These are phyloP conservation scores for Epichloe festucae DNA, from an alignment of 2,329 filamentous ascomycete genomes.

Conservation along the genomic window DNA sequence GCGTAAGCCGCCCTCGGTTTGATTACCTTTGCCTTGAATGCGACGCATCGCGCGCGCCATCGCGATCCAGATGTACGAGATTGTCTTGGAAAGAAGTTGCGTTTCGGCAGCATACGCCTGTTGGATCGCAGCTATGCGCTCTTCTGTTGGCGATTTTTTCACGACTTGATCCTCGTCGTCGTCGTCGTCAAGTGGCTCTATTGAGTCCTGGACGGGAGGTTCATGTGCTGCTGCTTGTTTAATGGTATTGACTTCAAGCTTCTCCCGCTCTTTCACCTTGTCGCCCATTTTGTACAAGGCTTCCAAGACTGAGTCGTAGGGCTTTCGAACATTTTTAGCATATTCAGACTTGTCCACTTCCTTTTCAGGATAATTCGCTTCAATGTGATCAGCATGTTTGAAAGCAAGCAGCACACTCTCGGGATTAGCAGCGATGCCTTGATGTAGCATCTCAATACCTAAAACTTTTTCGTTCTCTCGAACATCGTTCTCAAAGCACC, in stretches of 20 bases:
- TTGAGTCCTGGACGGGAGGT: conserved; percentile 23
- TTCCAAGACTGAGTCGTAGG: conserved; percentile 71
- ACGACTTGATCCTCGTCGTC: conserved; percentile 29
- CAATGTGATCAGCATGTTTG: conserved; percentile 78
- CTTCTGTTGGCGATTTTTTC: conserved; percentile 47
- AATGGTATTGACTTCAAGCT: conserved; percentile 42
- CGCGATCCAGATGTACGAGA: conserved; percentile 91
- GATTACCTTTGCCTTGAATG: conserved; percentile 68
- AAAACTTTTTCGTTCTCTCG: conserved; percentile 43
- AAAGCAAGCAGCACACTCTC: conserved; percentile 86
- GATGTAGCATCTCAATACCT: conserved; percentile 64
- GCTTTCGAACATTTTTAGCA: conserved; percentile 64
- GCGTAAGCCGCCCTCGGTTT: conserved; percentile 61
- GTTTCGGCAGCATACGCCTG: conserved; percentile 61
- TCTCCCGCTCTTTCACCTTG: conserved; percentile 53
- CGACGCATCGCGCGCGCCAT: conserved; percentile 88
- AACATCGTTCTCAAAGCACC: conserved; percentile 71
- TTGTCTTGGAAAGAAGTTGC: conserved; percentile 64
- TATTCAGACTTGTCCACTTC: conserved; percentile 69
- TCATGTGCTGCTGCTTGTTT: conserved; percentile 36
- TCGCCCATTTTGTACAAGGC: conserved; percentile 79
- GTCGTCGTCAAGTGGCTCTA: conserved; percentile 37
- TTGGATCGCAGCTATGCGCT: conserved; percentile 47
- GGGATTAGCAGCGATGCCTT: conserved; percentile 80
- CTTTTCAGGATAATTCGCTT: conserved; percentile 62